Evolutionary conservation across 1,139 yeast species (phyloP).

Genomic region (Eremothecium gossypii): DNA sequence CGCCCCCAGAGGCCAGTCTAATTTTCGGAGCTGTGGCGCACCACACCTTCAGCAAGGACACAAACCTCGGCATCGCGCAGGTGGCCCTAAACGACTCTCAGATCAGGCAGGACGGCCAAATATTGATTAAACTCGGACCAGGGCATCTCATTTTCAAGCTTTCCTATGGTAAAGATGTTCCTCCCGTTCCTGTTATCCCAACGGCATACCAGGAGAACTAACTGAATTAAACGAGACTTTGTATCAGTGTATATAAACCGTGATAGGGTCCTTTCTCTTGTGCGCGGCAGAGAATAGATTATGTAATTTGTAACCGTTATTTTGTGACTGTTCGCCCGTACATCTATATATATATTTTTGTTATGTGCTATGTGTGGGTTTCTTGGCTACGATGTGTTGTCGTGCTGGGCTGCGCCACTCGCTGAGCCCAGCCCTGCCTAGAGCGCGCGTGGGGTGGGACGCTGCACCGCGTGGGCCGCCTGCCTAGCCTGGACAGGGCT

Average conservation of each 20-base stretch:
- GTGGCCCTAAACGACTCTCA: conserved; percentile 26
- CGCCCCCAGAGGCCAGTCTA: conserved; percentile 50
- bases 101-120: conserved; percentile 24
- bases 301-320: no score
- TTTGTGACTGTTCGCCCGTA: no score
- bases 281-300: no score
- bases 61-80: conserved; percentile 50
- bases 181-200: conserved; percentile 19
- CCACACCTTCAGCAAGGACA: conserved; percentile 66
- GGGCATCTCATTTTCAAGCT: conserved; percentile 26
- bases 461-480: neutral
- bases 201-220: conserved; percentile 6
- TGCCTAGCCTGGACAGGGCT: neutral
- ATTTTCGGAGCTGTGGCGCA: conserved; percentile 54
- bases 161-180: conserved; percentile 14
- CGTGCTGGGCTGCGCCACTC: no score
- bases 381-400: no score
- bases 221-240: neutral
- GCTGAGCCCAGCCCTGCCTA: no score
- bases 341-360: no score
- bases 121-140: conserved; percentile 23
- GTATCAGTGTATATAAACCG: neutral
- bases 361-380: no score
- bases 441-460: no score
- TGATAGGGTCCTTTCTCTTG: neutral